Evolutionary conservation across 371 early-diverging fungal species (phyloP).

Genomic region (Mucor irregularis): DNA sequence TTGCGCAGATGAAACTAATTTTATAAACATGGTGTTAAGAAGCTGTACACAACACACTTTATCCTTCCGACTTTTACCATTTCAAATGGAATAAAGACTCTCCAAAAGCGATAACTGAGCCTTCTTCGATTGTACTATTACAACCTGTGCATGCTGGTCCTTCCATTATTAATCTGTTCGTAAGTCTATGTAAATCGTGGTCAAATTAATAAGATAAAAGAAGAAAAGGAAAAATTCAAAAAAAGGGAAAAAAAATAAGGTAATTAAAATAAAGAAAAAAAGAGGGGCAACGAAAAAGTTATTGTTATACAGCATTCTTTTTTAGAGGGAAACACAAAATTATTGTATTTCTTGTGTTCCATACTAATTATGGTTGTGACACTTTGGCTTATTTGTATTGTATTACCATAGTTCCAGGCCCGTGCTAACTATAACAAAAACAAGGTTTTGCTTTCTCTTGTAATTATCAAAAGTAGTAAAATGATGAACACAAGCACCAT

Average conservation of each 20-base stretch:
- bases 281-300: neutral
- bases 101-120: constrained; percentile 79
- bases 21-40: neutral
- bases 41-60: neutral
- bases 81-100: constrained; percentile 80
- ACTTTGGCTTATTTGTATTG: neutral
- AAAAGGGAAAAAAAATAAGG: neutral
- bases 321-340: constrained; percentile 5
- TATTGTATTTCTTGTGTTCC: constrained; percentile 1
- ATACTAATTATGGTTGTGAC: neutral
- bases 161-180: constrained; percentile 21
- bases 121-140: constrained; percentile 66
- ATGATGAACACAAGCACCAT: too few relatives aligned
- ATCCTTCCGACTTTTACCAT: constrained; percentile 58
- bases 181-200: too few relatives aligned
- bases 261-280: neutral
- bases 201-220: neutral
- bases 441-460: too few relatives aligned
- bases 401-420: neutral
- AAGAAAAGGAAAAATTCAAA: neutral
- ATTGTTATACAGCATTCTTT: constrained; percentile 3
- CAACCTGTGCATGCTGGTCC: constrained; percentile 70
- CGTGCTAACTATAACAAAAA: neutral
- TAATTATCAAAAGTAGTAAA: too few relatives aligned
- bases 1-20: constrained; percentile 74